Conservation (phyloP, 23 red algal species). For the Porphyridium purpureum region DNA sequence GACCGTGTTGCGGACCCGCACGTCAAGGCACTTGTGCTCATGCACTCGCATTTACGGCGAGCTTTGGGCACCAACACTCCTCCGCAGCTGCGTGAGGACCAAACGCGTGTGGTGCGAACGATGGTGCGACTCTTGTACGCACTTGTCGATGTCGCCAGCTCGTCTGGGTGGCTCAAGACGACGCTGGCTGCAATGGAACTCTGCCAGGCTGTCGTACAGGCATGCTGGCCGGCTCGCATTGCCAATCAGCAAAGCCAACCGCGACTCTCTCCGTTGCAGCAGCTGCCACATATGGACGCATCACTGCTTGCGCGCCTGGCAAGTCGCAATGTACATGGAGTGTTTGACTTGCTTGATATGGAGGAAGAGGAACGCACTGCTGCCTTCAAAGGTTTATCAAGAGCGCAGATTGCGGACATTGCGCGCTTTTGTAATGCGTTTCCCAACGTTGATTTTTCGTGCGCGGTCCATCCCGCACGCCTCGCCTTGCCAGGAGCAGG, state of each 20-base stretch:
- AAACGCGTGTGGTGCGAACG: slow-evolving; percentile 11
- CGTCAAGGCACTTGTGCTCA: slow-evolving; percentile 65
- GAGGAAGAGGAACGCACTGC: slow-evolving; percentile 27
- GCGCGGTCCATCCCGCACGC: slow-evolving; percentile 1
- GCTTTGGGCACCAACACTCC: not conserved
- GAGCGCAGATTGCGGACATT: slow-evolving; percentile 27
- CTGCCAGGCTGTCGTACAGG: slow-evolving; percentile 5
- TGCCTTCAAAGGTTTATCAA: slow-evolving; percentile 19
- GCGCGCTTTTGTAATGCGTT: slow-evolving; percentile 44
- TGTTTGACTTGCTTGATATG: slow-evolving; percentile 69
- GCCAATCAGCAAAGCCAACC: not conserved
- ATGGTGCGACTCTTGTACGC: slow-evolving; percentile 47
- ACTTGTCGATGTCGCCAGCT: slow-evolving; percentile 56
- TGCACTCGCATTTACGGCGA: slow-evolving; percentile 47
- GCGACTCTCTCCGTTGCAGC: slow-evolving; percentile 21
- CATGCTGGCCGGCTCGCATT: not conserved
- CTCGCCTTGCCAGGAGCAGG: no score
- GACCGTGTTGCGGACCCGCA: slow-evolving; percentile 40
- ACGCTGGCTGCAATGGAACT: slow-evolving; percentile 59
- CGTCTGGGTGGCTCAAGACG: slow-evolving; percentile 47
- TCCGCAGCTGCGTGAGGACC: slow-evolving; percentile 29
- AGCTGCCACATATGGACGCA: slow-evolving; percentile 60
- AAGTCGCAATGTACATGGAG: slow-evolving; percentile 19
- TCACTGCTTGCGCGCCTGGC: slow-evolving; percentile 4
- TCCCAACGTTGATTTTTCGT: slow-evolving; percentile 40